Evolutionary conservation across 2,329 filamentous ascomycete species (phyloP).

Genomic region (Sporothrix pseudoabietina): DNA sequence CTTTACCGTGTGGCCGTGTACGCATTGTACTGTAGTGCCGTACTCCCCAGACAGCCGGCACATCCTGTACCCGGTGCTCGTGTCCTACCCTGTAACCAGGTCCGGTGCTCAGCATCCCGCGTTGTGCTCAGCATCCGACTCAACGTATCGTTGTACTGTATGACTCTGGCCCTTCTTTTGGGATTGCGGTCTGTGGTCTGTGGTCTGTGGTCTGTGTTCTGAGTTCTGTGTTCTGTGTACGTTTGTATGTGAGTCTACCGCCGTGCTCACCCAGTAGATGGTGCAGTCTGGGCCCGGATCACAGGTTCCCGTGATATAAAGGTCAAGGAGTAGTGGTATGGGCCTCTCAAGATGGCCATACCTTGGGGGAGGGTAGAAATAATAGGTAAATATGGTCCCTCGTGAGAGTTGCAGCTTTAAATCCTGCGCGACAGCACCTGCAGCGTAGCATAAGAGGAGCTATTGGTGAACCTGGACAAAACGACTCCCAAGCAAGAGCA

Average conservation of each 20-base stretch:
- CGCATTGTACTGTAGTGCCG: background rate
- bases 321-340: background rate
- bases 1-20: background rate
- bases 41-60: background rate
- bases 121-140: background rate
- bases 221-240: background rate
- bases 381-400: background rate
- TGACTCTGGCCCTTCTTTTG: background rate
- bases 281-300: background rate
- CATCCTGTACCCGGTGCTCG: background rate
- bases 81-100: background rate
- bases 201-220: no score
- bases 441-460: background rate
- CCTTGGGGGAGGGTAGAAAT: background rate
- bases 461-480: background rate
- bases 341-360: background rate
- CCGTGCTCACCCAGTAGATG: background rate
- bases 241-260: background rate
- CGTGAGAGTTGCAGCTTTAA: background rate
- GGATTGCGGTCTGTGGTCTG: background rate
- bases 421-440: background rate
- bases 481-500: background rate
- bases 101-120: background rate
- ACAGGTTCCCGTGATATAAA: background rate
- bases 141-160: background rate